phyloP scores from a whole-genome alignment of 2,329 filamentous ascomycete species.

The Claviceps monticola region DNA sequence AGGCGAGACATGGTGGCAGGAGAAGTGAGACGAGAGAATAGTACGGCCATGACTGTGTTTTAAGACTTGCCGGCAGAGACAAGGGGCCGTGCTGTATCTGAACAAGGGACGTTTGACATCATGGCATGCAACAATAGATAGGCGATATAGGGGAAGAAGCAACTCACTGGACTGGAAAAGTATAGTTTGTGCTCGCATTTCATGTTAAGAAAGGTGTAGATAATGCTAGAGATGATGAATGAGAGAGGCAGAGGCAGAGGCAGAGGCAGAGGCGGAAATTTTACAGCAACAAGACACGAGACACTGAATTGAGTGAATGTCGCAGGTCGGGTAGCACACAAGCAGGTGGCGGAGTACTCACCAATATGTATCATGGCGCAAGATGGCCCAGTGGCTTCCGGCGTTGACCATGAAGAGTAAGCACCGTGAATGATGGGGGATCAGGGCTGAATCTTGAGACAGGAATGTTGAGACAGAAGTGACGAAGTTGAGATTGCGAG shows the following conservation, averaged over 20 bases:
- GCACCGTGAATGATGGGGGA: too few species aligned
- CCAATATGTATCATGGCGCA: not conserved
- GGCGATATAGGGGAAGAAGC: not conserved
- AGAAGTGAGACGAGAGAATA: not conserved
- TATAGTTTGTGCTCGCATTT: not conserved
- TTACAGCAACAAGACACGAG: not conserved
- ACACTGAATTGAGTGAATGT: not conserved
- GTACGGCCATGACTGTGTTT: not conserved
- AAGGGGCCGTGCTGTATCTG: not conserved
- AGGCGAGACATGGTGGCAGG: conserved; percentile 2
- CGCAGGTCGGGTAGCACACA: not conserved
- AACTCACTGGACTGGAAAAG: not conserved
- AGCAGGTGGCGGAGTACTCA: not conserved
- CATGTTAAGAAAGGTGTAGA: not conserved
- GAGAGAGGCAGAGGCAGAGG: not conserved
- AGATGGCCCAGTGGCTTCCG: not conserved
- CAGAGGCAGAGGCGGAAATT: not conserved
- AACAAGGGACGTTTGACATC: not conserved
- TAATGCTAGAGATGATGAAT: not conserved
- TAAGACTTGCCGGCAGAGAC: not conserved
- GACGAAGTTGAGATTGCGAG: too few species aligned
- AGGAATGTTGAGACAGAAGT: too few species aligned
- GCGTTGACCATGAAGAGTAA: too few species aligned
- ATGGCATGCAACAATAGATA: not conserved
- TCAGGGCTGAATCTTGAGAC: too few species aligned